Evolutionary conservation across 768 basidiomycete species (phyloP).

Genomic region (Auricularia heimuer): DNA sequence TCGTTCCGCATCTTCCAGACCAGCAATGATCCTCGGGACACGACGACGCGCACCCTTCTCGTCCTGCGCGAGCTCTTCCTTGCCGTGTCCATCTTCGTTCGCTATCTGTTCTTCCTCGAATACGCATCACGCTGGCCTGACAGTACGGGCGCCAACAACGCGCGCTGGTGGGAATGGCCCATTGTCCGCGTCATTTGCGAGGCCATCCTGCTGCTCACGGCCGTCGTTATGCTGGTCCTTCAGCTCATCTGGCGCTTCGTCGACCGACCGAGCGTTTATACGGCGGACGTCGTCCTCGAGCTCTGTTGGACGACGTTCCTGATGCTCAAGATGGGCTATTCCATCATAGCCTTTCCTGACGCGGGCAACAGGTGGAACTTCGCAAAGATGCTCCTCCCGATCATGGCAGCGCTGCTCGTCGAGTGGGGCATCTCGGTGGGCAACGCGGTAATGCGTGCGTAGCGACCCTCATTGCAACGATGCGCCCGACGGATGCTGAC

Average conservation of each 20-base stretch:
- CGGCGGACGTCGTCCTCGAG: background rate
- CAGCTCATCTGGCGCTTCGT: background rate
- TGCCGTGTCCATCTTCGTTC: background rate
- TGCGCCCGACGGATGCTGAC: background rate
- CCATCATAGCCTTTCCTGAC: background rate
- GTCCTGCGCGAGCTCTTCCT: background rate
- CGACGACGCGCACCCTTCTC: background rate
- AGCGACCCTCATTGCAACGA: too few relatives aligned
- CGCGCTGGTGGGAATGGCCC: background rate
- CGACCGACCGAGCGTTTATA: background rate
- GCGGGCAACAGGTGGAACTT: background rate
- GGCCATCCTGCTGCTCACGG: background rate
- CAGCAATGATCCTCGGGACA: background rate
- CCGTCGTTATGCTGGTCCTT: background rate
- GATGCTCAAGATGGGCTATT: slow-evolving; percentile 1
- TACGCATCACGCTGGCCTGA: background rate
- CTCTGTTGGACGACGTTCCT: background rate
- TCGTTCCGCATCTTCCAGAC: background rate
- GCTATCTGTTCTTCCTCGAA: background rate
- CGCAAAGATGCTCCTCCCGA: background rate
- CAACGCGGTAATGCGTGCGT: slow-evolving; percentile 3
- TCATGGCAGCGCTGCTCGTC: background rate
- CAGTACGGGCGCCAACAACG: background rate
- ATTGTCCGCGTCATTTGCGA: background rate
- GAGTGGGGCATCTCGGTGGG: slow-evolving; percentile 2